Percentiles rank a stretch among this genome's conserved stretches.
Evolutionary conservation across 257 asterid genomes (phyloP).

Genomic region (Solanum sitiens): DNA sequence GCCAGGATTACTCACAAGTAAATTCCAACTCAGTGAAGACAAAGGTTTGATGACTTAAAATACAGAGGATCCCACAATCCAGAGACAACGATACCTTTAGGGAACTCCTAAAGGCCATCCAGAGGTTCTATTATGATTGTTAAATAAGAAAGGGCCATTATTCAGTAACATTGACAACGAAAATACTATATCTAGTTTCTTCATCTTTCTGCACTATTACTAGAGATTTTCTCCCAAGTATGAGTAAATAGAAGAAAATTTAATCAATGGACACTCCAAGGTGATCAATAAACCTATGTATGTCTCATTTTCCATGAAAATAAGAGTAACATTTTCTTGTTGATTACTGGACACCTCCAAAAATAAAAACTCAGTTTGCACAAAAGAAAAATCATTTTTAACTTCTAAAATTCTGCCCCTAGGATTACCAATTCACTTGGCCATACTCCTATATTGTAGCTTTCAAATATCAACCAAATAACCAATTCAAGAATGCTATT

Average conservation of each 20-base stretch:
- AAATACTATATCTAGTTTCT: background rate
- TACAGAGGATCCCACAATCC: background rate
- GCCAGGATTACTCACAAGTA: background rate
- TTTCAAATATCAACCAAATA: background rate
- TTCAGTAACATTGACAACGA: background rate
- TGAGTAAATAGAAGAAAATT: background rate
- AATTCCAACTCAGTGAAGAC: background rate
- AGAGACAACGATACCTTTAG: background rate
- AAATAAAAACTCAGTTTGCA: background rate
- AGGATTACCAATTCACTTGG: background rate
- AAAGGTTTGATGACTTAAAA: background rate
- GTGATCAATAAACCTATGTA: background rate
- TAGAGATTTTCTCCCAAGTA: background rate
- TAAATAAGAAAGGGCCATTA: background rate
- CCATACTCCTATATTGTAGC: background rate
- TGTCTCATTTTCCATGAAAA: background rate
- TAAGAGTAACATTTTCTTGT: background rate
- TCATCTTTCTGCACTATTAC: background rate
- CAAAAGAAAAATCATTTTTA: background rate
- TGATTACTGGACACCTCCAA: background rate
- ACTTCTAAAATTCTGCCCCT: background rate
- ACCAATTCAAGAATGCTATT: background rate
- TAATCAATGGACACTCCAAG: background rate
- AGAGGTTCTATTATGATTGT: background rate
- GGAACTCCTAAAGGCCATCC: background rate